Base-by-base conservation (phyloP, 192 early-diverging fungal species). In the Kappamyces sp. region DNA sequence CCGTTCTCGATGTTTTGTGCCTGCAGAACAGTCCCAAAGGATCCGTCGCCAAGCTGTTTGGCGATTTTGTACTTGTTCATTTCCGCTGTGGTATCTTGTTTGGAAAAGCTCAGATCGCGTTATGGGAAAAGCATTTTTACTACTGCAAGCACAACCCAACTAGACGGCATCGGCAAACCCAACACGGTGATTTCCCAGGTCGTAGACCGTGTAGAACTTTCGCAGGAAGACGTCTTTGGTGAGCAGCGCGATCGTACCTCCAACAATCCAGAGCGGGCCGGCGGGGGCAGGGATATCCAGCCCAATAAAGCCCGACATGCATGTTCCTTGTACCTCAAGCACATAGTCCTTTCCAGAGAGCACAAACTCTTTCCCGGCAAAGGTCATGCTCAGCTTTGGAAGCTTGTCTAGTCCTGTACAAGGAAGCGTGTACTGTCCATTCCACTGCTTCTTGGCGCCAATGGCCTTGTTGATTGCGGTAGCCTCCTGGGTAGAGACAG, bases 371-470 rank as follows among this genome's bases (percentile, higher is more conserved):
- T 81, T 83, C 36, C 87, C 86, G 63, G 77, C 84, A 74, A 93
- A 95, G 53, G 72, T 75, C 62, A 93, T 75, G 12, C 83, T 76
- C 49, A 97, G 82, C 36, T 82, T 77, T 3, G 92, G 93, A 48
- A 99, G 70, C 12, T 51, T 67, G 4, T 82, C 67, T 3, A 93
- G 67, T 23, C 48, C 74, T 5, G 47, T 58, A 72, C 96, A 99
- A 39, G 95, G 92, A 12, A 99, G 60, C 2, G 79, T 78, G 65
- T 87, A 92, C 71, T 97, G 93, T 1, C 96, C 94, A 34, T 86
- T 77, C 74, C 82, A 88, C 67, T 90, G 87, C 82, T 99, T 94
- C 71, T 85, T 93, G 40, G 86, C 94, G 34, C 96, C 96, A 74
- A 97, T 85, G 61, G 79, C 57, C 61, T 82, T 82, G 77, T 99